phyloP scores from a whole-genome alignment of 1,284 basidiomycete species.

The Malassezia restricta region DNA sequence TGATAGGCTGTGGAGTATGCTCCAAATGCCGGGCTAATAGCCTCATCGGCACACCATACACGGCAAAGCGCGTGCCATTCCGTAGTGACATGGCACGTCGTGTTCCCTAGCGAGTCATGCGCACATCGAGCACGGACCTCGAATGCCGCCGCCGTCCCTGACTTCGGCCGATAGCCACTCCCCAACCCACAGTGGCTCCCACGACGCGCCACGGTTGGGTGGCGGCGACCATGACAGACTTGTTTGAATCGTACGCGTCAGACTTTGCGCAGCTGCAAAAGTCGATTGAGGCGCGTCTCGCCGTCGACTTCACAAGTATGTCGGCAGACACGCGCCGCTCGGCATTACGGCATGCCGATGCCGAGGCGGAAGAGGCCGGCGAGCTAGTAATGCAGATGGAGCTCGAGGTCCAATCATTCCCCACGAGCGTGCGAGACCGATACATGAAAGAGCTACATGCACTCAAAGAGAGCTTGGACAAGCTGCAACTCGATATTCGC shows the following conservation, averaged over 20 bases:
- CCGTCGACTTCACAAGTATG: conserved; percentile 13
- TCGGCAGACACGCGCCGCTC: conserved; percentile 64
- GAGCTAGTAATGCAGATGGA: conserved; percentile 96
- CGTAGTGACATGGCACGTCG: neutral
- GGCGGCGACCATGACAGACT: conserved; percentile 33
- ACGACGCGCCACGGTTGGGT: too few relatives aligned
- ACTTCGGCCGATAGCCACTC: conserved; percentile 7
- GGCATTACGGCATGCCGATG: conserved; percentile 69
- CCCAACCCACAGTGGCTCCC: neutral
- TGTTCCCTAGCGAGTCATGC: too few relatives aligned
- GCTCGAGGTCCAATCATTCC: conserved; percentile 92
- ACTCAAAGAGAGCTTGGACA: conserved; percentile 27
- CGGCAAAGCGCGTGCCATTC: conserved; percentile 7
- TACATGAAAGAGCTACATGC: conserved; percentile 29
- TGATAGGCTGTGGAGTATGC: conserved; percentile 30
- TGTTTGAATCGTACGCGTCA: conserved; percentile 42
- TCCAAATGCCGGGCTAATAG: conserved; percentile 30
- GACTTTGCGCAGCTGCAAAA: conserved; percentile 36
- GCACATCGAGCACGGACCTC: neutral
- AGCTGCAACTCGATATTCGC: conserved; percentile 22
- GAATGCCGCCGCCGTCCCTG: neutral
- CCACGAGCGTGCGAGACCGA: conserved; percentile 50
- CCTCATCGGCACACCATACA: conserved; percentile 37
- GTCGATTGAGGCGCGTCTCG: conserved; percentile 27
- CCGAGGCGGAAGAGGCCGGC: conserved; percentile 94